Evolutionary conservation across 345 rosid genomes (phyloP), one percentile per base, ranked within the genome.

Genomic region (Populus alba): DNA sequence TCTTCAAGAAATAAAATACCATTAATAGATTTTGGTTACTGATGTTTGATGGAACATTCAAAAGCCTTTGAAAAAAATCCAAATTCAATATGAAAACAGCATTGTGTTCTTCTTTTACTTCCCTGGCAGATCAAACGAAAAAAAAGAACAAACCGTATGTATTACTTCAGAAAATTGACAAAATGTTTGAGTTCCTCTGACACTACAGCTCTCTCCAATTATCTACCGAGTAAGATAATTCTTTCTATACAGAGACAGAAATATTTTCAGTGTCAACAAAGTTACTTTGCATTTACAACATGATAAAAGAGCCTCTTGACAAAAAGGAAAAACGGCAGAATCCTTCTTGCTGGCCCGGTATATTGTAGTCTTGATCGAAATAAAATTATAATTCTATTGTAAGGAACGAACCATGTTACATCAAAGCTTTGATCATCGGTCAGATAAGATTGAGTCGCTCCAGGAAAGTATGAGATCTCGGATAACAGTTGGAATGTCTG

Each of bases 381-480:
- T 61, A 37, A 6, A 33, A 35, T 22, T 18, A 10, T 68, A 20
- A 17, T 41, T 63, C 33, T 80, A 49, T 38, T 22, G 11, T 20
- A 22, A 66, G 8, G 70, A 45, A 45, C 4, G 49, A 45, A 33
- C 37, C 66, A 35, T 72, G 57, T 65, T 43, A 0, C 43, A 16
- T 39, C 23, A 3, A 77, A 78, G 47, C 25, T 67, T 77, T 72
- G 55, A 68, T 83, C 77, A 91, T 78, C 93, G 86, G 78, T 88
- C 93, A 0, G 89, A 91, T 63, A 95, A 81, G 41, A 93, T 79
- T 2, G 97, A 88, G 79, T 91, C 91, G 62, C 91, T 90, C 99
- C 99, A 93, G 43, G 92, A 91, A 71, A 93, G 88, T 84, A 89
- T 81, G 45, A 92, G 76, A 82, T 93, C 98, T 47, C 97, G 90